Evolutionary conservation across 257 asterid species (phyloP), one percentile per base, ranked within the genome.

Genomic region (Solanum neorickii): DNA sequence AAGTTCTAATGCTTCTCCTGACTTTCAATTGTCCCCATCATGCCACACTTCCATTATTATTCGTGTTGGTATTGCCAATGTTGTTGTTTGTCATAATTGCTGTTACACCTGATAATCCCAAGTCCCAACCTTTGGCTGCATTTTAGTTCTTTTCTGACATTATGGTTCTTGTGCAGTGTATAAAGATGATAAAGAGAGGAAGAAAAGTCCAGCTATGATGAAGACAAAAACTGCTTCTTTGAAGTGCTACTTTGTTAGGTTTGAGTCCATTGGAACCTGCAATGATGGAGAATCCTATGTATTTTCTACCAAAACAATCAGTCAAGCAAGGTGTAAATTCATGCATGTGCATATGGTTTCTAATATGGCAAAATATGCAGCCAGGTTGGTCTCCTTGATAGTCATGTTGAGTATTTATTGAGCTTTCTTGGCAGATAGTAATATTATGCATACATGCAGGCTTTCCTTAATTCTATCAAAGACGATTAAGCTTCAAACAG

Each of bases 331-430:
- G 89, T 75, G 92, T 80, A 90, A 88, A 47, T 96, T 95, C 86
- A 96, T 96, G 99, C 99, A 96, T 73, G 89, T 93, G 37, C 96
- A 95, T 91, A 94, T 86, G 82, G 92, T 94, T 29, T 77, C 89
- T 41, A 93, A 92, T 86, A 87, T 95, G 82, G 97, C 93, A 85
- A 96, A 95, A 88, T 96, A 95, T 92, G 90, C 93, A 92, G 95
- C 98, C 86, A 94, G 99, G 99, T 95, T 87, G 87, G 52, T 88
- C n/a, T 73, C 62, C 83, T 42, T 16, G 27, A 77, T 77, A 42
- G 33, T 42, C 37, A 77, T 77, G 27, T n/a, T 77, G 44, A 44
- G 44, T n/a, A n/a, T 41, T 37, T 21, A 42, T 77, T 77, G 59
- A 77, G 60, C 37, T 77, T 70, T 35, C 80, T 73, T 77, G 60